Base-by-base conservation (phyloP, 2,329 filamentous ascomycete genomes). In the Ophiostoma quercus region DNA sequence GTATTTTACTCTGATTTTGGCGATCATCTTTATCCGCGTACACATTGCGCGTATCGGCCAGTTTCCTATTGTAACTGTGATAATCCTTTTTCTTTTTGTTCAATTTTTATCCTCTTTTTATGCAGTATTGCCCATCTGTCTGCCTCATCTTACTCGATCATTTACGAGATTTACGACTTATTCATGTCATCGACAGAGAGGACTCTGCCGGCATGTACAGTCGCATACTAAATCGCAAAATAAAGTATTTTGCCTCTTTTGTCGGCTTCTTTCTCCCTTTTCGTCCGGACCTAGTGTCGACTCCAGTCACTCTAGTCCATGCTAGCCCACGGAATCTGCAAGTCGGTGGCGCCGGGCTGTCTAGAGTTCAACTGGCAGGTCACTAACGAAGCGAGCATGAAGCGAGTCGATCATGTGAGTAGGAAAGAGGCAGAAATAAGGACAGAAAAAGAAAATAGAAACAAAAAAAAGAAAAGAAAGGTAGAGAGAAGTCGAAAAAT, bases 31-130 rank as follows among this genome's bases (percentile, higher is more conserved):
- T 25, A 25, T 54, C 47, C 51, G 51, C 51, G 51, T 57, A 57
- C 7, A 54, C n/a, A 54, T 54, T 54, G 47, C 47, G 47, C 47
- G 51, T 57, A 57, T 57, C 51, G 51, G 51, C 51, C 51, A 57
- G 51, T 57, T 29, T 57, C 51, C 51, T 57, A 25, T 57, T 57
- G 25, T 22, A 57, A 12, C n/a, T 8, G 22, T 25, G n/a, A 9
- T 57, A 3, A 57, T 57, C 43, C 43, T 62, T 29, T 7, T 9
- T 29, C 6, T 32, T 62, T 19, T 29, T 62, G 2, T 22, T 29
- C 25, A 1, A 12, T 57, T 25, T 12, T 25, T 25, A 7, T 57
- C 51, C 22, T 57, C 9, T 57, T 9, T 9, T n/a, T 29, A 14
- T 11, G 3, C 11, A n/a, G 19, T 57, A 54, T 57, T 34, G 34